phyloP scores from a whole-genome alignment of 768 basidiomycete genomes.

The Rhodocollybia butyracea region DNA sequence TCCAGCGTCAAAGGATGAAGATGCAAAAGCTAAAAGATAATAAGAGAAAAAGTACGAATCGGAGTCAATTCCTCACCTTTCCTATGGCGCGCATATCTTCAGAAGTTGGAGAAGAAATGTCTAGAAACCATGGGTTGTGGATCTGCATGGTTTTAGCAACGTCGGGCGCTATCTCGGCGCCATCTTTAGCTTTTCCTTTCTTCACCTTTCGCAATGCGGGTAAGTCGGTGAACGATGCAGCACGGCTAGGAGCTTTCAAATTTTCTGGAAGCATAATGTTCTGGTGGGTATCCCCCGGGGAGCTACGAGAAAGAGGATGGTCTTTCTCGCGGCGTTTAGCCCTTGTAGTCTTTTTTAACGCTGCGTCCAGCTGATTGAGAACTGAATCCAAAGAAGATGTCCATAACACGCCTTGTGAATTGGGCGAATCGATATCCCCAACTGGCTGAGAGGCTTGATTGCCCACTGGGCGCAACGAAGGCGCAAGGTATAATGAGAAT shows the following conservation, averaged over 20 bases:
- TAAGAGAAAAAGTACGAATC: background rate
- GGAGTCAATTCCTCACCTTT: constrained; percentile 48
- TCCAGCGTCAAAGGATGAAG: constrained; percentile 92
- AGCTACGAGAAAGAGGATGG: constrained; percentile 11
- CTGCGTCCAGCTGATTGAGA: constrained; percentile 46
- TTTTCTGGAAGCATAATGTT: constrained; percentile 33
- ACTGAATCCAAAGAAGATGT: constrained; percentile 47
- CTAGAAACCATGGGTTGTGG: constrained; percentile 83
- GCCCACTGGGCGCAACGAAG: constrained; percentile 18
- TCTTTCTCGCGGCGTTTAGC: constrained; percentile 22
- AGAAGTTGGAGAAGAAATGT: constrained; percentile 84
- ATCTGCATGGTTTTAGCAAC: constrained; percentile 5
- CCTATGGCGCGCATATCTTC: constrained; percentile 85
- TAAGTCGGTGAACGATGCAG: constrained; percentile 28
- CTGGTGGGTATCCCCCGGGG: constrained; percentile 19
- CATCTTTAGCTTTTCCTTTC: constrained; percentile 49
- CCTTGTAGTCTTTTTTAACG: constrained; percentile 38
- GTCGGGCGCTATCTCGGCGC: background rate
- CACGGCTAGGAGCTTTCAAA: constrained; percentile 21
- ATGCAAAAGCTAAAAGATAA: constrained; percentile 59
- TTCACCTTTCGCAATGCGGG: constrained; percentile 19
- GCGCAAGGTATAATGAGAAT: constrained; percentile 66
- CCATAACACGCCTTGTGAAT: constrained; percentile 28
- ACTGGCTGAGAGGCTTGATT: constrained; percentile 1
- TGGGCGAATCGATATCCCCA: background rate